phyloP scores from a whole-genome alignment of 257 asterid genomes.

The Solanum sejunctum region DNA sequence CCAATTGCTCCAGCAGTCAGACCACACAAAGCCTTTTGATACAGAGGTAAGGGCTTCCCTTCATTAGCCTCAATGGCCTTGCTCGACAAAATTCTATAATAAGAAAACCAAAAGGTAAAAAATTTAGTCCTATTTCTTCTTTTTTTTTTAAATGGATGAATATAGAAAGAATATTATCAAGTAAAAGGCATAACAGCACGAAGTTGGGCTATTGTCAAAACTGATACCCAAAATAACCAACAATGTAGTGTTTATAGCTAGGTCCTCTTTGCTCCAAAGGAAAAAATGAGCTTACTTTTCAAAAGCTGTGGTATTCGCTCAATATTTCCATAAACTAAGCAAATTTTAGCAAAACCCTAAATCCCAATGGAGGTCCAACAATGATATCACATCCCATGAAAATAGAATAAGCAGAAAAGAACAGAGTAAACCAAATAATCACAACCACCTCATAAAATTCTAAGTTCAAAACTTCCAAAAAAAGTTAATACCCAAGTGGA shows the following conservation, averaged over 20 bases:
- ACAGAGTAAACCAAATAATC: neutral
- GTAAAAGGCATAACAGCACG: neutral
- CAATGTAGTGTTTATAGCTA: neutral
- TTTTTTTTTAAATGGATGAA: neutral
- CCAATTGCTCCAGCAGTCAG: conserved; percentile 98
- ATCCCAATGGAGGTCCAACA: neutral
- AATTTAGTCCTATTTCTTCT: neutral
- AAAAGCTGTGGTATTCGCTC: neutral
- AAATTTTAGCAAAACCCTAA: neutral
- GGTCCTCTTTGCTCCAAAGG: neutral
- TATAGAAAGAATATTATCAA: neutral
- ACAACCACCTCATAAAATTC: neutral
- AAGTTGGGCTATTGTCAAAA: neutral
- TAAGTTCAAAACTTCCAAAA: neutral
- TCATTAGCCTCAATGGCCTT: conserved; percentile 91
- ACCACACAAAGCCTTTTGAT: conserved; percentile 95
- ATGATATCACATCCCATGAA: neutral
- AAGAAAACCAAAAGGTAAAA: neutral
- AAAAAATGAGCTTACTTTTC: neutral
- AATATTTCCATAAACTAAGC: neutral
- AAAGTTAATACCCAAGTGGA: neutral
- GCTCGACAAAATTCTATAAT: conserved; percentile 57
- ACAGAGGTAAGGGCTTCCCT: conserved; percentile 81
- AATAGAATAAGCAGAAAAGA: neutral
- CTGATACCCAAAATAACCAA: neutral